A percentile compares a stretch with the other conserved stretches of the same genome.
Evolutionary conservation across 805 yeast species (phyloP).

Genomic region (Yarrowia keelungensis): DNA sequence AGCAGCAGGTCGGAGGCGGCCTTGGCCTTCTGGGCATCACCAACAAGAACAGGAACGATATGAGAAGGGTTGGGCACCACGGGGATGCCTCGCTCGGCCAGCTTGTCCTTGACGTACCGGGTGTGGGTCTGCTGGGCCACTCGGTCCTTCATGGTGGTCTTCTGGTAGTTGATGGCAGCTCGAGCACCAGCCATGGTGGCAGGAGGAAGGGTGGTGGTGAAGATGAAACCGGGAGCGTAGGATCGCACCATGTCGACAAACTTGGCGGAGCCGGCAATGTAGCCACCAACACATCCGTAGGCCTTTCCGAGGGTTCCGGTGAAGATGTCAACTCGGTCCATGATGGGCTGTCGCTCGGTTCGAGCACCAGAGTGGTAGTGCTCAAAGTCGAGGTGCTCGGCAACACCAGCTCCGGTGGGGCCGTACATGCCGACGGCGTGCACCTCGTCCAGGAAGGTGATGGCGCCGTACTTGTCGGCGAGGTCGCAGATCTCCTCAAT

Average conservation of each 20-base stretch:
- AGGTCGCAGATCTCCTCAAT: constrained; percentile 90
- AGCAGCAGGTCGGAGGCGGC: constrained; percentile 87
- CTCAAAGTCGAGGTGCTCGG: constrained; percentile 92
- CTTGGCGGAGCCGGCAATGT: constrained; percentile 84
- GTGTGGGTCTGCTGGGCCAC: constrained; percentile 85
- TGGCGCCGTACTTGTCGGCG: constrained; percentile 97
- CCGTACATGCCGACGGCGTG: constrained; percentile 99
- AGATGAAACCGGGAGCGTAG: constrained; percentile 95
- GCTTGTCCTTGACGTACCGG: constrained; percentile 77
- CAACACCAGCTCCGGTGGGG: constrained; percentile 99
- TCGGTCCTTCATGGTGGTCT: constrained; percentile 78
- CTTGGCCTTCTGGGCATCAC: constrained; percentile 92
- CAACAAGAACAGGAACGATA: constrained; percentile 93
- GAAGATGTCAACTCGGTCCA: constrained; percentile 92
- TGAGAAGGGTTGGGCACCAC: constrained; percentile 98
- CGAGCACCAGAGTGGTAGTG: constrained; percentile 72
- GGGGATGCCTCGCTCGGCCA: constrained; percentile 80
- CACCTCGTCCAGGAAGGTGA: constrained; percentile 96
- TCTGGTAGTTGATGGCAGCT: constrained; percentile 84
- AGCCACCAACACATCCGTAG: constrained; percentile 97
- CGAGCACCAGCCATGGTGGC: constrained; percentile 95
- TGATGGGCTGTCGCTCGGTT: constrained; percentile 62
- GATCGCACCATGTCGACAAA: constrained; percentile 96
- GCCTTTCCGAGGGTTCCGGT: constrained; percentile 98
- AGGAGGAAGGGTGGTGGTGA: constrained; percentile 98